Evolutionary conservation across 768 basidiomycete species (phyloP).

Genomic region (Boletus huronensis): DNA sequence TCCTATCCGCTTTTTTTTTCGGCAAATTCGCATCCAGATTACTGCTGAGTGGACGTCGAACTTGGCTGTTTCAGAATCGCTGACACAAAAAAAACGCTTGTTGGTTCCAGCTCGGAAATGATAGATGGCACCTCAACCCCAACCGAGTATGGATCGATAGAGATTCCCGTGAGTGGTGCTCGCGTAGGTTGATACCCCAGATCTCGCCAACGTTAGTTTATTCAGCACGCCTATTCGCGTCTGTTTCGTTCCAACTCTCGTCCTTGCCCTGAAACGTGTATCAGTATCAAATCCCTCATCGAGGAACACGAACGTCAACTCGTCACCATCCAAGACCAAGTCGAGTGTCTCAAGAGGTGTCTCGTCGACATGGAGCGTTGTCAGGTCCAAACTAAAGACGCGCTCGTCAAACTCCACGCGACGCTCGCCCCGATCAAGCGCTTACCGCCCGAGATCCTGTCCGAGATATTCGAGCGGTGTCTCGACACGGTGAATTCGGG

Average conservation of each 20-base stretch:
- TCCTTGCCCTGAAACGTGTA: constrained; percentile 9
- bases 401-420: constrained; percentile 15
- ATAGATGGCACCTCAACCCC: background rate
- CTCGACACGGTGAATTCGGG: background rate
- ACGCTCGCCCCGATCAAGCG: constrained; percentile 23
- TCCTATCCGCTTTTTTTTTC: background rate
- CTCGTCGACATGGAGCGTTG: constrained; percentile 13
- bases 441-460: constrained; percentile 25
- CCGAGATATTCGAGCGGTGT: constrained; percentile 26
- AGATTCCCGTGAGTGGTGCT: constrained; percentile 14
- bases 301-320: constrained; percentile 16
- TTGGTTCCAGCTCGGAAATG: constrained; percentile 4
- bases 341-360: constrained; percentile 1
- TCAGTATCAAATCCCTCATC: constrained; percentile 14
- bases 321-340: constrained; percentile 7
- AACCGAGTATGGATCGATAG: background rate
- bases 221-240: constrained; percentile 8
- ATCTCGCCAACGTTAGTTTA: background rate
- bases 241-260: constrained; percentile 15
- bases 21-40: background rate
- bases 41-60: background rate
- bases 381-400: constrained; percentile 1
- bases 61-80: background rate
- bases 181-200: too few species aligned
- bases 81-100: background rate